Base-by-base conservation (phyloP, 441 rosid genomes). In the Mallotus japonicus region DNA sequence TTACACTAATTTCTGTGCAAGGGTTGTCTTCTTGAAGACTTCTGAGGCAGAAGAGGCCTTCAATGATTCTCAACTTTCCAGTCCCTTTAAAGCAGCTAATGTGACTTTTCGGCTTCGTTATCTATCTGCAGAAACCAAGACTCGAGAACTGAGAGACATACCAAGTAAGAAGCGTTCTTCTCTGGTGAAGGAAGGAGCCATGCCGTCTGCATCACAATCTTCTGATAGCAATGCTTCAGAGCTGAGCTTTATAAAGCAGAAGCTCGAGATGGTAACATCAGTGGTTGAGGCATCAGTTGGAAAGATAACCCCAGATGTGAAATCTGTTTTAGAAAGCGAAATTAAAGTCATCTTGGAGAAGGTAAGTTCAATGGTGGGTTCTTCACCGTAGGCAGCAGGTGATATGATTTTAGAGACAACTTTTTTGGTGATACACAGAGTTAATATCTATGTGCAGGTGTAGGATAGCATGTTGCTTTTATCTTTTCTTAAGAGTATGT, bases 41-140 rank as follows among this genome's bases (percentile, higher is more conserved):
- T 74, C 84, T 6, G 91, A 87, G 44, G 98, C 93, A 3, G 88
- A 87, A 73, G 83, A 78, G 54, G 97, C 97, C 59, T 86, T 87
- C 44, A 87, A 80, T 17, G 71, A 77, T 56, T 87, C 91, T 62
- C 88, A 70, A 49, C 77, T 57, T 53, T 83, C 66, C 57, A 82
- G 82, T 75, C 97, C 92, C 0, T 89, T 91, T 73, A 76, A 74
- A 77, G 44, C 79, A 49, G 69, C 84, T 70, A 78, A 64, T n/a
- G 87, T 78, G 37, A 85, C 69, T 47, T 92, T 88, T 65, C 75
- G 80, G 68, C 92, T 92, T 62, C 79, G 61, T 8, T 44, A 54
- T 20, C 17, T 42, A n/a, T 40, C 81, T 3, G 63, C 75, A 24
- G 78, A 70, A 58, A 78, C 76, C 37, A 73, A 73, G 71, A 60